Percentiles rank a stretch among this genome's conserved stretches.
Conservation (phyloP, 805 yeast species). For the Schizosaccharomyces osmophilus region DNA sequence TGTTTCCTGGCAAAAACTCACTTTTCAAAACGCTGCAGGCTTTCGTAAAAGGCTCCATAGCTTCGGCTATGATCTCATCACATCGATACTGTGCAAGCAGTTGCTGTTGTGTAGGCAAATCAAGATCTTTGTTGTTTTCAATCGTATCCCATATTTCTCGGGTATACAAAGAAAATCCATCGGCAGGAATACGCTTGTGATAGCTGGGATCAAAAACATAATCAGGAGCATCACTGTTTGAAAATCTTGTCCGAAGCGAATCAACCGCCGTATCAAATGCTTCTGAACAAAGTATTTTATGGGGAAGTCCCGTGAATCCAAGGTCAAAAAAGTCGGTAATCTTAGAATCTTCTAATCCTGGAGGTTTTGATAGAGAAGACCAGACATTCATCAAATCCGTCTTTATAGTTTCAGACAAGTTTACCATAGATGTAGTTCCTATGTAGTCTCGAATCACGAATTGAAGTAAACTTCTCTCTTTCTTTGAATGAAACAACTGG, state of each 20-base stretch:
- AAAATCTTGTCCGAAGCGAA: slow-evolving; percentile 37
- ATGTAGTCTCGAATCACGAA: slow-evolving; percentile 85
- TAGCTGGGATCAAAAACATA: slow-evolving; percentile 41
- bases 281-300: slow-evolving; percentile 59
- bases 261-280: slow-evolving; percentile 38
- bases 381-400: slow-evolving; percentile 58
- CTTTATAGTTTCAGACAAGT: slow-evolving; percentile 41
- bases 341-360: slow-evolving; percentile 26
- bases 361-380: slow-evolving; percentile 54
- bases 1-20: neutral
- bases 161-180: slow-evolving; percentile 88
- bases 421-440: slow-evolving; percentile 60
- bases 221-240: slow-evolving; percentile 9
- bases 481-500: slow-evolving; percentile 46
- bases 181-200: slow-evolving; percentile 72
- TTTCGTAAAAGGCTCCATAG: slow-evolving; percentile 13
- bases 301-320: slow-evolving; percentile 58
- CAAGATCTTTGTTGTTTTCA: slow-evolving; percentile 76
- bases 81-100: slow-evolving; percentile 85
- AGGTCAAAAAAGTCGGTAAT: slow-evolving; percentile 66
- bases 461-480: slow-evolving; percentile 27
- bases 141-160: slow-evolving; percentile 85
- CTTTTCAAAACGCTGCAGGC: neutral
- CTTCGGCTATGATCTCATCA: slow-evolving; percentile 51
- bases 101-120: slow-evolving; percentile 88